phyloP scores from a whole-genome alignment of 2,329 filamentous ascomycete species.

The Colletotrichum sp. region DNA sequence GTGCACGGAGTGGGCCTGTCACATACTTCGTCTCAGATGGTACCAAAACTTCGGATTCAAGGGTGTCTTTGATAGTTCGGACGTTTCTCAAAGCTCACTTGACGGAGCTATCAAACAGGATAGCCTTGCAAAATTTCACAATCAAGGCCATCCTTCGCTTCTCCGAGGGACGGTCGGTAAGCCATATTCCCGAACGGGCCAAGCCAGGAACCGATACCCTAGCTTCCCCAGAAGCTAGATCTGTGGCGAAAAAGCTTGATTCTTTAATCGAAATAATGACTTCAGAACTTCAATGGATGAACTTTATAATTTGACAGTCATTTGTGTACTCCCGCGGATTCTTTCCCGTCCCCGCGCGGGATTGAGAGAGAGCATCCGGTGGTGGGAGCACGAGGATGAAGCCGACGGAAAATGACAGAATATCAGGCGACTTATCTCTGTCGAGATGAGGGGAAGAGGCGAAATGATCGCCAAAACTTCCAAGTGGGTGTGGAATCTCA shows the following conservation, averaged over 20 bases:
- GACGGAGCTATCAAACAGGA: not conserved
- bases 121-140: not conserved
- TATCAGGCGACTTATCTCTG: not conserved
- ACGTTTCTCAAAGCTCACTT: not conserved
- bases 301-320: not conserved
- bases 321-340: not conserved
- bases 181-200: not conserved
- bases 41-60: not conserved
- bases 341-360: not conserved
- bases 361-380: not conserved
- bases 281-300: not conserved
- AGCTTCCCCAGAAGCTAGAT: not conserved
- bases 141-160: not conserved
- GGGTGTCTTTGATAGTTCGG: slow-evolving; percentile 3
- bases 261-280: not conserved
- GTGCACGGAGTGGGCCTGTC: slow-evolving; percentile 1
- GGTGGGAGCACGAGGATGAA: not conserved
- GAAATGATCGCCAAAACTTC: not conserved
- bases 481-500: not conserved
- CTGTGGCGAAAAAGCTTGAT: not conserved
- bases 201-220: not conserved
- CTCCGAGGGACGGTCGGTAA: not conserved
- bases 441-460: not conserved
- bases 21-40: slow-evolving; percentile 1
- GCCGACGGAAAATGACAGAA: not conserved